Base-by-base conservation (phyloP, 176 grass and related monocot species). In the Echinochloa phyllopogon region DNA sequence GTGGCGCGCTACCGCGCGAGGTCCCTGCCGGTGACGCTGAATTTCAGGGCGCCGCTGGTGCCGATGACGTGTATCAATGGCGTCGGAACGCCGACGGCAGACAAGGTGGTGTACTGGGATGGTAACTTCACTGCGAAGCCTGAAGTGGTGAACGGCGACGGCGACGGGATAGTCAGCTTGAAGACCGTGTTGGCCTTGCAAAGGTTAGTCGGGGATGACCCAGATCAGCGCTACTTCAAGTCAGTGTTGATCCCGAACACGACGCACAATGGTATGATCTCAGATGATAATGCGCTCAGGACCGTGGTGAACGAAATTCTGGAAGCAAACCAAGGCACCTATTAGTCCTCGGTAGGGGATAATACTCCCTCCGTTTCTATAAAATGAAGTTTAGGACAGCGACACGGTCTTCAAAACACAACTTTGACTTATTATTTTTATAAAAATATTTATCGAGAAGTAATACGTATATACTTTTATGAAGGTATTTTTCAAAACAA, bases 61-160 rank as follows among this genome's bases (percentile, higher is more conserved):
- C 69, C 81, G 11, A 17, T 51, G 69, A 83, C 81, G 10, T 20
- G 4, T 4, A 38, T 83, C 3, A 61, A 83, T 1, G 69, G 81
- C 0, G 4, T 62, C 7, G 69, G 56, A 3, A 42, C 74, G 81
- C 69, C 56, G 2, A 83, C 69, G 11, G 0, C 17, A 0, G 6
- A 83, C 2, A 10, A 10, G 18, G 3, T 73, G 5, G 15, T 82
- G 7, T 82, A 58, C 51, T 13, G 38, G 69, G 69, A 66, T 14
- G 64, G 6, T 0, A 18, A 40, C 14, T 64, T 33, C 5, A 36
- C 3, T 2, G 12, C 2, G 25, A 64, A 15, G 14, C 63, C 63
- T 7, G 14, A 17, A 18, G 63, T 65, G 63, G 63, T 65, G 12
- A 17, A 64, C 60, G 60, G 69, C 0, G 69, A 72, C 24, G 69